Evolutionary conservation across 2,329 filamentous ascomycete species (phyloP).

Genomic region (Pseudovirgaria hyperparasitica): DNA sequence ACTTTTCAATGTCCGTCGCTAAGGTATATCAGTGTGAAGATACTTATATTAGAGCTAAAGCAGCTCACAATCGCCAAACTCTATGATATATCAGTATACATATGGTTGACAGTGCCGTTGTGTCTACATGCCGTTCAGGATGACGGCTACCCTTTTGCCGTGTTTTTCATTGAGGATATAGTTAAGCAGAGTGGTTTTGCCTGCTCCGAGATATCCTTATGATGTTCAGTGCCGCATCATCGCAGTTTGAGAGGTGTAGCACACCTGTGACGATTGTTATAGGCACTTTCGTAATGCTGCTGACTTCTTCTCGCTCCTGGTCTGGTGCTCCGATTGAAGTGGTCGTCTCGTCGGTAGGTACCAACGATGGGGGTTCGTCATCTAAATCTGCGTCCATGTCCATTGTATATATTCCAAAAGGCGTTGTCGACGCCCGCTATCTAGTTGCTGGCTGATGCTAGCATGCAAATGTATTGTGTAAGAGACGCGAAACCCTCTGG

Average conservation of each 20-base stretch:
- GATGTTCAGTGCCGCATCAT: slow-evolving; percentile 3
- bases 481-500: too few relatives aligned
- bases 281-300: slow-evolving; percentile 55
- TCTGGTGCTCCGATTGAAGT: slow-evolving; percentile 13
- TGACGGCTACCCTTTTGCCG: slow-evolving; percentile 96
- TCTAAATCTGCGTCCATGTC: slow-evolving; percentile 55
- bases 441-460: too few relatives aligned
- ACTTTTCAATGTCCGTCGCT: slow-evolving; percentile 93
- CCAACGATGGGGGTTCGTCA: slow-evolving; percentile 44
- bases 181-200: slow-evolving; percentile 90
- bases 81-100: slow-evolving; percentile 29
- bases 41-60: not conserved
- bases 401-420: too few relatives aligned
- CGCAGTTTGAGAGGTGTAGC: slow-evolving; percentile 1
- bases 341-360: slow-evolving; percentile 25
- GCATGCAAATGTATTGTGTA: too few relatives aligned
- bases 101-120: slow-evolving; percentile 1
- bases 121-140: slow-evolving; percentile 63
- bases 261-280: slow-evolving; percentile 73
- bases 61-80: slow-evolving; percentile 66
- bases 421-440: too few relatives aligned
- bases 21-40: slow-evolving; percentile 4
- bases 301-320: slow-evolving; percentile 23
- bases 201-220: slow-evolving; percentile 84
- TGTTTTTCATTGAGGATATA: slow-evolving; percentile 92